A percentile compares a stretch with the other conserved stretches of the same genome.
These are phyloP conservation scores for Taxawa tesnikishii DNA, from an alignment of 2,329 filamentous ascomycete genomes.

Conservation along the genomic window DNA sequence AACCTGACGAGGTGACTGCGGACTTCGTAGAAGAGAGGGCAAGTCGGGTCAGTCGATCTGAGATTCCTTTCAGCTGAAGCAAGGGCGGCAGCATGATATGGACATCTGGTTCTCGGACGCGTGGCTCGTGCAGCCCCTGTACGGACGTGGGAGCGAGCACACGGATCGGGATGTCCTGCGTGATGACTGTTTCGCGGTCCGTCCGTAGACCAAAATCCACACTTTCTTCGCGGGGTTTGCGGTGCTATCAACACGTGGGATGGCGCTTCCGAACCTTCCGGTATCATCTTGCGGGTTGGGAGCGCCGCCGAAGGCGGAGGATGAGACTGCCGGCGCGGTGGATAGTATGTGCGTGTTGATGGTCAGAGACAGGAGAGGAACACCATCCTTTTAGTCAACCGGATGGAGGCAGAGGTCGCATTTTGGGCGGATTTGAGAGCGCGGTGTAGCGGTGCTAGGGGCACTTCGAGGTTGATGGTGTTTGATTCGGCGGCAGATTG, in stretches of 20 bases:
- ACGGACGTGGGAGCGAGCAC: constrained; percentile 74
- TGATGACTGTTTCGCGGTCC: constrained; percentile 82
- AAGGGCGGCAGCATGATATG: constrained; percentile 84
- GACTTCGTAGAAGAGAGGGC: constrained; percentile 35
- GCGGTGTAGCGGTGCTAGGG: constrained; percentile 73
- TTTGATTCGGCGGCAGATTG: constrained; percentile 74
- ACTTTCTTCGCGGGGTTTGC: constrained; percentile 13
- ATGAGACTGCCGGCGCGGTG: constrained; percentile 21
- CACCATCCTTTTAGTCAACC: constrained; percentile 86
- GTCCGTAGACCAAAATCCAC: constrained; percentile 33
- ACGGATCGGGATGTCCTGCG: constrained; percentile 90
- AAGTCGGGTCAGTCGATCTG: constrained; percentile 87
- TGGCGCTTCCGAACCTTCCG: too few species aligned
- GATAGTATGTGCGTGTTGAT: constrained; percentile 64
- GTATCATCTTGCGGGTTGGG: too few species aligned
- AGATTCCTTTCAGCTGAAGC: constrained; percentile 82
- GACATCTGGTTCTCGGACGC: constrained; percentile 81
- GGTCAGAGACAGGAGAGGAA: constrained; percentile 79
- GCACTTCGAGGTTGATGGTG: constrained; percentile 92
- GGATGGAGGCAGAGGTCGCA: constrained; percentile 69
- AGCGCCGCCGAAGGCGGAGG: too few species aligned
- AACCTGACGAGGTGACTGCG: constrained; percentile 18
- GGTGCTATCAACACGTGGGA: too few species aligned
- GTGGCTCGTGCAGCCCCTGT: constrained; percentile 88
- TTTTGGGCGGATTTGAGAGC: constrained; percentile 83